phyloP scores from a whole-genome alignment of 2,329 filamentous ascomycete species.

The Lasiodiplodia sp. region DNA sequence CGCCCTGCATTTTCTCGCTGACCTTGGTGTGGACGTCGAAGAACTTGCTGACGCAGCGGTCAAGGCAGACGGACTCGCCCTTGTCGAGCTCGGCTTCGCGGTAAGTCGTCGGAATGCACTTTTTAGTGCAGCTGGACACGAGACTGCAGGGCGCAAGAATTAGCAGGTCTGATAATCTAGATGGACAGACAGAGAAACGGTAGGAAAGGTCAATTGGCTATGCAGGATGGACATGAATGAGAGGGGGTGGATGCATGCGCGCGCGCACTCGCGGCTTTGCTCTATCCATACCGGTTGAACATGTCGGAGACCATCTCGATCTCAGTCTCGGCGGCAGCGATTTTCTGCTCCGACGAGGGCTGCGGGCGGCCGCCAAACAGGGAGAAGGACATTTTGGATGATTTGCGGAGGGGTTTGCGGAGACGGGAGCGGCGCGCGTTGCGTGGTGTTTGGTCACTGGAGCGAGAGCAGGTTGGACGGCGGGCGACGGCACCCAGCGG shows the following conservation, averaged over 20 bases:
- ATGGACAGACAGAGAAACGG: neutral
- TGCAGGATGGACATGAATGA: neutral
- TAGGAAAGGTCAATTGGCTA: neutral
- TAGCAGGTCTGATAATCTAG: neutral
- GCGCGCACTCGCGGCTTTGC: neutral
- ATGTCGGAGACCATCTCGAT: conserved; percentile 98
- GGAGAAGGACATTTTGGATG: conserved; percentile 29
- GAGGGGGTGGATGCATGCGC: neutral
- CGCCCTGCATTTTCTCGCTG: conserved; percentile 92
- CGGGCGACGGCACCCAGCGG: neutral
- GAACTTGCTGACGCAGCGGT: conserved; percentile 97
- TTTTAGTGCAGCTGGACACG: conserved; percentile 86
- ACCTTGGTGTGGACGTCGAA: conserved; percentile 99
- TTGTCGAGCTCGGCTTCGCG: conserved; percentile 98
- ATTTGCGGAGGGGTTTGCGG: conserved; percentile 1
- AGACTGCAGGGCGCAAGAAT: conserved; percentile 61
- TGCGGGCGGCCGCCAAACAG: conserved; percentile 71
- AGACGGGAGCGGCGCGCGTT: neutral
- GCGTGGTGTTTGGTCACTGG: conserved; percentile 10
- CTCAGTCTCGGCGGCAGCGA: conserved; percentile 93
- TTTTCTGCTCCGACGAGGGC: conserved; percentile 95
- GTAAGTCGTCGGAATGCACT: conserved; percentile 93
- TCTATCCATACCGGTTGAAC: conserved; percentile 81
- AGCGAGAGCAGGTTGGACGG: conserved; percentile 11
- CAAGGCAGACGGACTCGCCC: conserved; percentile 96